A percentile compares a stretch with the other conserved stretches of the same genome.
Conservation (phyloP, 345 rosid genomes). For the Dipteronia sinensis region DNA sequence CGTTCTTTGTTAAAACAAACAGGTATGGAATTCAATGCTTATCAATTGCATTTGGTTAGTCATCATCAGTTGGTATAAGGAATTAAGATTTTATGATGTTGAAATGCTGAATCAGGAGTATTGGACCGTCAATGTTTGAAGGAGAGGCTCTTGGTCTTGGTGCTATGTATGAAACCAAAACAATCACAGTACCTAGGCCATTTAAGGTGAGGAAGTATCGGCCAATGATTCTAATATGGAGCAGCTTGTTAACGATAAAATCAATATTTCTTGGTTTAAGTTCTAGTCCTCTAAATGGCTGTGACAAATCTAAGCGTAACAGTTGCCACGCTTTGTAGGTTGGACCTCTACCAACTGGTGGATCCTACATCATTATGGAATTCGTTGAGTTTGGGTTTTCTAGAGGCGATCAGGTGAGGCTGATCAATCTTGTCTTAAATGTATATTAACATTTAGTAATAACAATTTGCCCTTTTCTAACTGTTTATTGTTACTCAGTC, state of each 20-base stretch:
- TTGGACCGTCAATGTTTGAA: constrained; percentile 86
- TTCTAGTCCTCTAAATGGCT: background rate
- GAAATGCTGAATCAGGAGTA: constrained; percentile 50
- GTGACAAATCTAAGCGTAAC: constrained; percentile 2
- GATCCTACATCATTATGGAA: constrained; percentile 93
- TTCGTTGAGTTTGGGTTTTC: constrained; percentile 78
- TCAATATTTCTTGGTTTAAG: background rate
- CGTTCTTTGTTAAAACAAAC: constrained; percentile 89
- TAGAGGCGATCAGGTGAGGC: constrained; percentile 77
- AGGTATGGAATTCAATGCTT: constrained; percentile 39
- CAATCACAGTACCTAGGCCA: constrained; percentile 85
- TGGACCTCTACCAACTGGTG: constrained; percentile 74
- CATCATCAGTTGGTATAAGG: background rate
- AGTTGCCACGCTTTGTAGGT: constrained; percentile 44
- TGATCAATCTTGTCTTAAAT: constrained; percentile 10
- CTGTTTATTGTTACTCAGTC: constrained; percentile 47
- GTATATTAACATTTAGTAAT: constrained; percentile 2
- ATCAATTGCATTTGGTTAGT: background rate
- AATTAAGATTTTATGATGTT: constrained; percentile 18
- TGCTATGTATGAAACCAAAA: constrained; percentile 76
- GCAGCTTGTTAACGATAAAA: background rate
- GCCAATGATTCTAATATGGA: background rate
- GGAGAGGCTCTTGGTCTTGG: constrained; percentile 90
- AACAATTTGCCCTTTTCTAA: constrained; percentile 16
- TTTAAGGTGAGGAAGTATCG: constrained; percentile 55